These are phyloP conservation scores for Posidonia oceanica DNA, from an alignment of 116 monocot species.

Conservation along the genomic window DNA sequence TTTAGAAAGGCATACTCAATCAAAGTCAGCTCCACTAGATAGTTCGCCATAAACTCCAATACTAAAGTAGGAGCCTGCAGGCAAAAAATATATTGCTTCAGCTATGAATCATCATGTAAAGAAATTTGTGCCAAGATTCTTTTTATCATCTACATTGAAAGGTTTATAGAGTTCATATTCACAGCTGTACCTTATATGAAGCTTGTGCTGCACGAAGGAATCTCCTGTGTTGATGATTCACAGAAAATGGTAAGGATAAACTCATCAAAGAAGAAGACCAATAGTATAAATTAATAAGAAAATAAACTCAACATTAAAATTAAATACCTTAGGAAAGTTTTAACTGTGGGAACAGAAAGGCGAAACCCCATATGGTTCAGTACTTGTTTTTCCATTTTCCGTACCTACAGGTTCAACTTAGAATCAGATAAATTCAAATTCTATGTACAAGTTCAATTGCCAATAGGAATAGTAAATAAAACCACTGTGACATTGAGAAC, in stretches of 20 bases:
- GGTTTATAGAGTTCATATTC: no score
- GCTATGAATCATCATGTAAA: no score
- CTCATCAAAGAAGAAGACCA: background rate
- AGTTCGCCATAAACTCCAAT: constrained; percentile 70
- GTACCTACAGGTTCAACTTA: constrained; percentile 31
- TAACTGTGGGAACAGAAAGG: constrained; percentile 60
- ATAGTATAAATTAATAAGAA: background rate
- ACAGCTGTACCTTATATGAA: constrained; percentile 33
- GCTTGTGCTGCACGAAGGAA: constrained; percentile 70
- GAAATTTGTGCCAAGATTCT: no score
- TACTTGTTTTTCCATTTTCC: constrained; percentile 60
- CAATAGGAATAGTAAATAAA: background rate
- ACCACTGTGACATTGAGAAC: background rate
- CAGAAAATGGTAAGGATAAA: background rate
- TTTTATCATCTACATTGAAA: no score
- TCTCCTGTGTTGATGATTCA: constrained; percentile 48
- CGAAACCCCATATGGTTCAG: constrained; percentile 38
- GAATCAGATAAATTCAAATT: background rate
- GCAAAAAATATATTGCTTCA: background rate
- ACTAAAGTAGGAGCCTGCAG: constrained; percentile 36
- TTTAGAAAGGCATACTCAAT: constrained; percentile 43
- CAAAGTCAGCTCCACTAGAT: constrained; percentile 57
- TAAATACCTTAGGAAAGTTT: constrained; percentile 71
- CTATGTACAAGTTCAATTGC: background rate
- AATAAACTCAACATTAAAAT: background rate